Base-by-base conservation (phyloP, 2,329 filamentous ascomycete genomes). In the Aureobasidium sp. region DNA sequence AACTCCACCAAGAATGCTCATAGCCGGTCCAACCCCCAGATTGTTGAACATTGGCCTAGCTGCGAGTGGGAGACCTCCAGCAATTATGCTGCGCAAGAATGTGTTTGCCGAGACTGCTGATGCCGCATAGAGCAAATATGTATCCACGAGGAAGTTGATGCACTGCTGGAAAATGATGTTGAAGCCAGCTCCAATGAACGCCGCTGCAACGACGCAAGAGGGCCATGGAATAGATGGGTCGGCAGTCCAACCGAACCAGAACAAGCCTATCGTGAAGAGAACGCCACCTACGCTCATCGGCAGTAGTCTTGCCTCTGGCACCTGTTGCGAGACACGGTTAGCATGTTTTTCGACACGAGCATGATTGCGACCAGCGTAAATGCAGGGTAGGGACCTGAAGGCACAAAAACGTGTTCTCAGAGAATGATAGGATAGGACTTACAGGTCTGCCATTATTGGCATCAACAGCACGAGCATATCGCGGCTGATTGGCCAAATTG, bases 21-120 rank as follows among this genome's bases (percentile, higher is more conserved):
- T 71, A 15, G 74, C 75, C 7, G 76, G 75, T 5, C 77, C 77
- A 26, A 79, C 70, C 1, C 77, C 77, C 41, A 80, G 63, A 26
- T 68, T 68, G 13, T 65, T 61, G 50, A 77, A 76, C 76, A 79
- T 77, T 0, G 77, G 77, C 48, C 69, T 68, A 6, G 74, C 71
- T 5, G 69, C 70, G 29, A 74, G 59, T 1, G 72, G 72, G 5
- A 73, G 73, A 73, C 76, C 26, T 77, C 72, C 0, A 3, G 76
- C 78, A 62, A 79, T 65, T 8, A 79, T 63, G 39, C 73, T 75
- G 36, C 79, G 75, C 41, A 81, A 70, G 65, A 81, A 77, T 1
- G 79, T 80, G 63, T 82, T 80, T 32, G 78, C 79, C 10, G 78
- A 76, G 32, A 80, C 76, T 9, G 79, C 79, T 13, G 76, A 79